These are phyloP conservation scores for Volvox africanus DNA, from an alignment of 139 green algal species.

Conservation along the genomic window DNA sequence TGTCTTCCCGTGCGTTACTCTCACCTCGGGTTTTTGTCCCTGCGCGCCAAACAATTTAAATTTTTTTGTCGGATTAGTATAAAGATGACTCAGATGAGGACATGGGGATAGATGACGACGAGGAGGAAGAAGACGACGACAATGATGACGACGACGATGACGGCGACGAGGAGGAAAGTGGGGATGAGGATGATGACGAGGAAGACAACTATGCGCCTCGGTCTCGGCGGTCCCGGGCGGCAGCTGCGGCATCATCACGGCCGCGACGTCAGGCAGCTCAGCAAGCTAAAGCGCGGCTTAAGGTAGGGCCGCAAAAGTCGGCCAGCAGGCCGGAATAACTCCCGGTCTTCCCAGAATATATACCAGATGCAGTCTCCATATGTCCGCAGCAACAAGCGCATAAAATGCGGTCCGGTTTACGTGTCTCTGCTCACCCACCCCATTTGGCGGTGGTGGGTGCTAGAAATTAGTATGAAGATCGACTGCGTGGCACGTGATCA, in stretches of 20 bases:
- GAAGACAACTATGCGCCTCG: slow-evolving; percentile 37
- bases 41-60: too few relatives aligned
- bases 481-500: too few relatives aligned
- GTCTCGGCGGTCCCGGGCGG: neutral
- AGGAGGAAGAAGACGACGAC: slow-evolving; percentile 6
- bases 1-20: too few relatives aligned
- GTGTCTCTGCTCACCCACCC: too few relatives aligned
- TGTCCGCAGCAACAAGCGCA: too few relatives aligned
- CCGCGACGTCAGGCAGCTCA: slow-evolving; percentile 46
- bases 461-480: too few relatives aligned
- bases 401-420: too few relatives aligned
- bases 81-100: slow-evolving; percentile 48
- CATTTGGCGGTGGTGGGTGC: too few relatives aligned
- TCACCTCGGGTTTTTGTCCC: too few relatives aligned
- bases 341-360: too few relatives aligned
- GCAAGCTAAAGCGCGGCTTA: slow-evolving; percentile 37
- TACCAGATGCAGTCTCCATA: too few relatives aligned
- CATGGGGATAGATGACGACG: neutral
- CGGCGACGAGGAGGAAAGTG: slow-evolving; percentile 13
- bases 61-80: slow-evolving; percentile 4
- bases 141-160: neutral
- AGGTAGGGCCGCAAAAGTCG: slow-evolving; percentile 1
- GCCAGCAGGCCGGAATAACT: too few relatives aligned
- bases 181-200: slow-evolving; percentile 36
- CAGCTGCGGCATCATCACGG: neutral